Conservation (phyloP, 148 eudicot species). For the Chenopodium quinoa region DNA sequence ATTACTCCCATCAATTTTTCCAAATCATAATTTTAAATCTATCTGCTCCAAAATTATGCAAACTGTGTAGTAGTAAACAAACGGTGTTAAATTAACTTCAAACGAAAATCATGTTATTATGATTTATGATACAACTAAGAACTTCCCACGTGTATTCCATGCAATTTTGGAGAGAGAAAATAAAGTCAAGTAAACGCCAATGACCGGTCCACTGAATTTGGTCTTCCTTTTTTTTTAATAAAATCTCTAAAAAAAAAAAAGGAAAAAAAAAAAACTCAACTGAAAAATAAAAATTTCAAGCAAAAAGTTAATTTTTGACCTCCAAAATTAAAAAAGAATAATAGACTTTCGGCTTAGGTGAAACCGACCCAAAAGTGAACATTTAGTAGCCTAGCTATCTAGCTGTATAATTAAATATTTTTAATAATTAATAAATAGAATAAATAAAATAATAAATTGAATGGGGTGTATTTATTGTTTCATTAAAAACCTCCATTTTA, state of each 20-base stretch:
- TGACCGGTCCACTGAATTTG: slow-evolving; percentile 18
- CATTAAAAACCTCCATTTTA: neutral
- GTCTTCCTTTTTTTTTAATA: neutral
- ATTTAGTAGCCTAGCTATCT: slow-evolving; percentile 3
- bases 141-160: slow-evolving; percentile 27
- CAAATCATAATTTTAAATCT: no score
- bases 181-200: neutral
- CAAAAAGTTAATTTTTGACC: slow-evolving; percentile 31
- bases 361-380: neutral
- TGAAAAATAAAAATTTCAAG: neutral
- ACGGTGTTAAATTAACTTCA: neutral
- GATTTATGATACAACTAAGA: neutral
- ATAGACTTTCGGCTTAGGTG: neutral
- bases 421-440: neutral
- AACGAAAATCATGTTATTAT: neutral
- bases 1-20: no score
- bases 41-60: neutral
- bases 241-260: neutral
- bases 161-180: slow-evolving; percentile 7
- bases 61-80: neutral
- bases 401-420: neutral
- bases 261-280: neutral
- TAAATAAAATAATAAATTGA: neutral
- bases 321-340: neutral
- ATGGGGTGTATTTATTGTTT: neutral